phyloP scores from a whole-genome alignment of 2,329 filamentous ascomycete species.

The Berkeleyomyces basicola region DNA sequence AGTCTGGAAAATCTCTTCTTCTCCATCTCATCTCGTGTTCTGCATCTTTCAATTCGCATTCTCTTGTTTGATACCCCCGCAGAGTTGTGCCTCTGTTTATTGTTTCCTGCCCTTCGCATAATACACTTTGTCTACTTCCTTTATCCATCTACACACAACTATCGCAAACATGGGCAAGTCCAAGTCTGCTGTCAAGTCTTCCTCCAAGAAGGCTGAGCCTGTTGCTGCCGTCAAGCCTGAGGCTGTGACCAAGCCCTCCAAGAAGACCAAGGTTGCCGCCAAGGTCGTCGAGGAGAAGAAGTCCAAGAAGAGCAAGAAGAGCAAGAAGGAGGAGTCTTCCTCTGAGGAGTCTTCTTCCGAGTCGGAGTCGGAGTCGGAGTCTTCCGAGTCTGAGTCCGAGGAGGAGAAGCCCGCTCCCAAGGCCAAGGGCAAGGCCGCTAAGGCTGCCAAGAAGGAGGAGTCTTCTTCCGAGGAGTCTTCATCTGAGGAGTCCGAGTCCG shows the following conservation, averaged over 20 bases:
- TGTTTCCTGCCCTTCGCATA: slow-evolving; percentile 14
- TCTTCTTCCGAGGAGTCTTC: slow-evolving; percentile 22
- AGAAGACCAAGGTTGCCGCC: slow-evolving; percentile 41
- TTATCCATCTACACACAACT: slow-evolving; percentile 16
- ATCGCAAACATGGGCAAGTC: slow-evolving; percentile 44
- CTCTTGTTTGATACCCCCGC: slow-evolving; percentile 14
- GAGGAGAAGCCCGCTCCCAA: slow-evolving; percentile 17
- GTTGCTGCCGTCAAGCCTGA: slow-evolving; percentile 23
- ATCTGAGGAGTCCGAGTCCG: slow-evolving; percentile 22
- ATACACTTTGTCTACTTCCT: slow-evolving; percentile 15
- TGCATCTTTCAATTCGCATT: slow-evolving; percentile 7
- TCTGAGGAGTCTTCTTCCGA: slow-evolving; percentile 21
- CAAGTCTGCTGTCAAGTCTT: slow-evolving; percentile 40
- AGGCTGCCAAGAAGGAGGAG: slow-evolving; percentile 14
- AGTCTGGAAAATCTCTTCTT: slow-evolving; percentile 8
- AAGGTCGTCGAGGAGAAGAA: slow-evolving; percentile 30
- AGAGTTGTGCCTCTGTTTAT: slow-evolving; percentile 11
- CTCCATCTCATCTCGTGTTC: not conserved
- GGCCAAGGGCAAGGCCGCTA: not conserved
- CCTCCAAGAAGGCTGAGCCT: slow-evolving; percentile 32
- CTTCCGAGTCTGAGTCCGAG: slow-evolving; percentile 22
- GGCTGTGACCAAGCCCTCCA: slow-evolving; percentile 47
- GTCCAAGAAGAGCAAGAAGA: slow-evolving; percentile 26
- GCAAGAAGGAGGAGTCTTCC: slow-evolving; percentile 26
- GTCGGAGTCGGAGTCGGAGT: slow-evolving; percentile 23